These are phyloP conservation scores for Volvox carteri DNA, from an alignment of 163 green algal genomes.

Conservation along the genomic window DNA sequence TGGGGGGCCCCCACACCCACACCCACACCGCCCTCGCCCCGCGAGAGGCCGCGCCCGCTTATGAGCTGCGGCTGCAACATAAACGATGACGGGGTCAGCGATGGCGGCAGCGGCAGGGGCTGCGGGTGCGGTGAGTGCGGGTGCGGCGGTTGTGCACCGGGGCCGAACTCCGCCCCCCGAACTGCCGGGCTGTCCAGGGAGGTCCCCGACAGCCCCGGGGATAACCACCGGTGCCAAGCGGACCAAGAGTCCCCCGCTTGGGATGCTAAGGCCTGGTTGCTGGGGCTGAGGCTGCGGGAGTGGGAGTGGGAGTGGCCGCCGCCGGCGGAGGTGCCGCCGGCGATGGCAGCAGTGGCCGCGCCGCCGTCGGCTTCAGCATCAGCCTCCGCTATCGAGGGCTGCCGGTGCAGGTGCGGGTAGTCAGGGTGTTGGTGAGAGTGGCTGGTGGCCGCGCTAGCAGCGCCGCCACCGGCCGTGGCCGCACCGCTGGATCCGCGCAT, in stretches of 20 bases:
- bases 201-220: background rate
- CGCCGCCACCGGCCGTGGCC: background rate
- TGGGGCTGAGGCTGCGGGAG: background rate
- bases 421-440: background rate
- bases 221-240: constrained; percentile 1
- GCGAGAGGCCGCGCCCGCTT: background rate
- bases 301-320: background rate
- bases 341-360: background rate
- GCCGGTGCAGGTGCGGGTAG: background rate
- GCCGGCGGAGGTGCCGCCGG: background rate
- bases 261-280: background rate
- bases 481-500: background rate
- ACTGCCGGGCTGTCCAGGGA: background rate
- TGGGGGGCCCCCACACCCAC: too few relatives aligned
- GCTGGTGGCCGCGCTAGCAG: background rate
- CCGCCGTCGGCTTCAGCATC: background rate
- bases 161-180: too few relatives aligned
- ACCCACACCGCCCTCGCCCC: background rate
- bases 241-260: background rate
- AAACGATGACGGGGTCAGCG: background rate
- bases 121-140: background rate
- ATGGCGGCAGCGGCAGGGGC: background rate
- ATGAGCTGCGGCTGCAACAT: constrained; percentile 5
- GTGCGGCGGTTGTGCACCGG: too few relatives aligned
- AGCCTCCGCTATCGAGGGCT: background rate